Evolutionary conservation across 1,139 yeast species (phyloP), one percentile per base, ranked within the genome.

Genomic region (Taphrina pruni): DNA sequence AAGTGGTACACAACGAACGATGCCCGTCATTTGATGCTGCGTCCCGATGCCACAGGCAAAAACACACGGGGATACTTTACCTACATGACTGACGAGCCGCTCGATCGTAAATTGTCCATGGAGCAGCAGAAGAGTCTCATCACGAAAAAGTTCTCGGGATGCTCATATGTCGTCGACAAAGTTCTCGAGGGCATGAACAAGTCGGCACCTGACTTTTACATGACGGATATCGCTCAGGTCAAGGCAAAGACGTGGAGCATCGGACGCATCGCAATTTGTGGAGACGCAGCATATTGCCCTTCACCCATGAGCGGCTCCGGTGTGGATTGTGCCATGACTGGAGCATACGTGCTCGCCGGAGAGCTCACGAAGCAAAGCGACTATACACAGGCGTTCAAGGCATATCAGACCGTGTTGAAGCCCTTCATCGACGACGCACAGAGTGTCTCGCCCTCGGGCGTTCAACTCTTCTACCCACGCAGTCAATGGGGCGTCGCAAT

Each of bases 231-330:
- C n/a, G 52, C 36, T 6, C 67, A 62, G 21, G 38, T 54, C 60
- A 52, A 45, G 38, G 12, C 39, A 5, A 32, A 12, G 14, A n/a
- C 43, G 12, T 62, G 67, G 67, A 21, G 45, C 36, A 43, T 6
- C 5, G 67, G 60, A 6, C 52, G 67, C n/a, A 39, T 45, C 14
- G 67, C 54, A 32, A 26, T 41, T 6, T 48, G 48, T 36, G 67
- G 67, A n/a, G 67, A 62, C 20, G 60, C 67, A 5, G 67, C 55
- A 9, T 62, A 54, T 35, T 55, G 60, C 21, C 67, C 67, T 20
- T 32, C 60, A 17, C 60, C 67, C 8, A 26, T 62, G 45, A 62
- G 54, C n/a, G 67, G 67, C 12, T 12, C 32, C 21, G 67, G 67
- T 20, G 55, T 46, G 21, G 41, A 32, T 6, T 43, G 48, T 11